Base-by-base conservation (phyloP, 2,329 filamentous ascomycete species). In the Nigrospora sphaerica region DNA sequence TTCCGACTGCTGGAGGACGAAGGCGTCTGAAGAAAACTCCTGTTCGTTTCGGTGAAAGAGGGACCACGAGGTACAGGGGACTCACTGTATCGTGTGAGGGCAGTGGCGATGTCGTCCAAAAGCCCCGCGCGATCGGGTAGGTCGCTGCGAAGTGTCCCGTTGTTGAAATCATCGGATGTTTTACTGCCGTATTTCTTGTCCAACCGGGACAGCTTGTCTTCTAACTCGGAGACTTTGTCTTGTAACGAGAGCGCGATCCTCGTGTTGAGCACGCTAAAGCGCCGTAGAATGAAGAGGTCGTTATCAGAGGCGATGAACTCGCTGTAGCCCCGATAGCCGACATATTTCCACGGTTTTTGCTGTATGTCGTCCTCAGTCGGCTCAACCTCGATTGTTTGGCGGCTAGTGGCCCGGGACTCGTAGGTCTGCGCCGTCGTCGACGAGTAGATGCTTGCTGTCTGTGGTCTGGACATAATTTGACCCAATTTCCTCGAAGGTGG, bases 171-270 rank as follows among this genome's bases (percentile, higher is more conserved):
- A 1, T 42, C 44, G 0, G 50, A 44, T 11, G 48, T 42, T 19
- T 36, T 56, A 11, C 35, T 42, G 14, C 56, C 61, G 23, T 52
- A 54, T 28, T 12, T 7, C 5, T 31, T 49, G 42, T 68, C 64
- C 2, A 66, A 18, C 7, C 51, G 41, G 0, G 47, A n/a, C 0
- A 68, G 52, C 12, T 60, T 42, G 9, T 61, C 46, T 47, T 68
- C 65, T 0, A 67, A 41, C 0, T 44, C 50, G 1, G 53, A 54
- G 1, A 68, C 50, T 38, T 63, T 51, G 32, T 68, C 63, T 48
- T 69, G 65, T 3, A 67, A 52, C 1, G 52, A 52, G 6, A 68
- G 51, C 1, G 59, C 49, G 12, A 64, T 47, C 32, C 63, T 50
- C 7, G 51, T 48, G 37, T 64, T 65, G 0, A 66, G 50, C 1